Evolutionary conservation across 108 stramenopile species (phyloP).

Genomic region (Mayamaea pseudoterrestris): DNA sequence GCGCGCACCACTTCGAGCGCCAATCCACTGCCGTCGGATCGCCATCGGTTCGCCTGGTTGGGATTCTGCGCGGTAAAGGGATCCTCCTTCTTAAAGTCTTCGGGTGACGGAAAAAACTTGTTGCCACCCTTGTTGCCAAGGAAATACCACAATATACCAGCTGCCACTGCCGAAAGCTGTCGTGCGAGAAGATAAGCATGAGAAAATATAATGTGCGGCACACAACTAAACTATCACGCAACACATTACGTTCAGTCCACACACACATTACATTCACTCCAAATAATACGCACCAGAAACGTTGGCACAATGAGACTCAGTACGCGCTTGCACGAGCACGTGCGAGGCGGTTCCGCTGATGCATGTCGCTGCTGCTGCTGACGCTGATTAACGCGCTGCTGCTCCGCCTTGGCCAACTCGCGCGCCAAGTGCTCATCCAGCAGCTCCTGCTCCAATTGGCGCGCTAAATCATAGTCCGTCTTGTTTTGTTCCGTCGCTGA

Average conservation of each 20-base stretch:
- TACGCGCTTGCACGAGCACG: background rate
- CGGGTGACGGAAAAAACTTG: background rate
- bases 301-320: background rate
- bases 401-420: background rate
- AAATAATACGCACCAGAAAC: background rate
- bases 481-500: background rate
- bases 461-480: background rate
- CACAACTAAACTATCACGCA: background rate
- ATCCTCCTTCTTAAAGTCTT: slow-evolving; percentile 8
- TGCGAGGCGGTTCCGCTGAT: too few relatives aligned
- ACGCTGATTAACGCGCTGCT: background rate
- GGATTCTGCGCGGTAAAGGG: slow-evolving; percentile 4
- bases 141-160: too few relatives aligned
- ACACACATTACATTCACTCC: background rate
- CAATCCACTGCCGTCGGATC: slow-evolving; percentile 28
- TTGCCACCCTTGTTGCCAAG: background rate
- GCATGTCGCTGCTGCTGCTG: background rate
- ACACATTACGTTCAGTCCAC: background rate
- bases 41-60: slow-evolving; percentile 15
- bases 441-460: slow-evolving; percentile 7
- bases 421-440: slow-evolving; percentile 1
- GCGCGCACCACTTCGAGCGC: slow-evolving; percentile 47
- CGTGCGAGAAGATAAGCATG: too few relatives aligned
- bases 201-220: background rate
- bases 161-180: too few relatives aligned